Base-by-base conservation (phyloP, 768 basidiomycete genomes). In the Phanerochaete carnosa region DNA sequence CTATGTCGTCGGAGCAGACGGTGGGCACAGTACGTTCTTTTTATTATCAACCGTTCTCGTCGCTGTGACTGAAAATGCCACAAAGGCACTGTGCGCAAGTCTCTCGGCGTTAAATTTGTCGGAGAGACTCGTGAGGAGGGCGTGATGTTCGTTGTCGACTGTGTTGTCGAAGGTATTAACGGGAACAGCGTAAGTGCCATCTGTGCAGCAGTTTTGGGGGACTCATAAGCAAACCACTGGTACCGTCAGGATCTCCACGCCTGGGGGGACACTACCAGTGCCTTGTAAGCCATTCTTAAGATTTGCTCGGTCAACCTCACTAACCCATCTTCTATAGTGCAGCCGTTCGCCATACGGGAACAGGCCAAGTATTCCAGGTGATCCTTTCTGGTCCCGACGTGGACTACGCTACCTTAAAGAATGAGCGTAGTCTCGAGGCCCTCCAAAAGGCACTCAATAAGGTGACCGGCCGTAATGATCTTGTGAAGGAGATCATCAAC, bases 211-310 rank as follows among this genome's bases (percentile, higher is more conserved):
- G n/a, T n/a, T n/a, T n/a, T n/a, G n/a, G n/a, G n/a, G n/a, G n/a
- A n/a, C n/a, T 15, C n/a, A 22, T 11, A 22, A 3, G 28, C 16
- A 22, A 28, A 12, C 30, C 13, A 16, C 22, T 22, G 19, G 13
- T 3, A 12, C 2, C 7, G 50, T 7, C 51, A 73, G 69, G 39
- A 45, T 56, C 65, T 66, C 65, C 67, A 73, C 50, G 45, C 64
- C 16, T 74, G 73, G 70, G 59, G 54, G 22, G 47, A 50, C 35
- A 23, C 30, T 11, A 50, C 57, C 8, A 53, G 47, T 2, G 55
- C 58, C 64, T 25, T 64, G 70, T 67, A 28, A 22, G 60, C 19
- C 25, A 22, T 9, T 8, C 16, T 29, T 12, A n/a, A 60, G 2
- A 22, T 30, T 39, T 16, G 22, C 22, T 39, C 55, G 22, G 2